Evolutionary conservation across 306 rosid genomes (phyloP).

Genomic region (Dalbergia cochinchinensis): DNA sequence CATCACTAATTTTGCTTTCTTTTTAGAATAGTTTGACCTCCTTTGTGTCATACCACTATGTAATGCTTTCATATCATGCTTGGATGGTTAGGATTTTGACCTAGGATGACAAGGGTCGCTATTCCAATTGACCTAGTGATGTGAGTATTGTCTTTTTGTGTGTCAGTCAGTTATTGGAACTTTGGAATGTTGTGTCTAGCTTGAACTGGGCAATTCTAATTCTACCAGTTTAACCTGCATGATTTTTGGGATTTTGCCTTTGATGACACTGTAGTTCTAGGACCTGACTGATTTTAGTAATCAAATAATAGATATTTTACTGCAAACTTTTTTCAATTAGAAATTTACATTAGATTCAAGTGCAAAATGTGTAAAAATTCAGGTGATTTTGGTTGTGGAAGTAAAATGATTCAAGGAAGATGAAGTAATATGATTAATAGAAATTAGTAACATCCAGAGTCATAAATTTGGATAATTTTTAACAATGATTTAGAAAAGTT

Average conservation of each 20-base stretch:
- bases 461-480: neutral
- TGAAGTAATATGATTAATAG: constrained; percentile 27
- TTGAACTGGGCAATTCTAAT: constrained; percentile 11
- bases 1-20: constrained; percentile 10
- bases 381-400: constrained; percentile 26
- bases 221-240: neutral
- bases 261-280: constrained; percentile 22
- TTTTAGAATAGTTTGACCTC: constrained; percentile 15
- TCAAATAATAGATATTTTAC: constrained; percentile 1
- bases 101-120: constrained; percentile 24
- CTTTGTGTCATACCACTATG: constrained; percentile 15
- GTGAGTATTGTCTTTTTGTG: neutral
- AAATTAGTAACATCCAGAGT: constrained; percentile 32
- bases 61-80: neutral
- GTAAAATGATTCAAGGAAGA: constrained; percentile 28
- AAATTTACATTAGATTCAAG: constrained; percentile 5
- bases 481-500: neutral
- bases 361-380: neutral
- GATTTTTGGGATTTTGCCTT: constrained; percentile 25
- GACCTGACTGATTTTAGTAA: constrained; percentile 34
- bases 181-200: constrained; percentile 23
- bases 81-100: constrained; percentile 10
- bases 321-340: neutral
- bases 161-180: constrained; percentile 22
- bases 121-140: constrained; percentile 2